Evolutionary conservation across 306 rosid species (phyloP).

Genomic region (Cercis canadensis): DNA sequence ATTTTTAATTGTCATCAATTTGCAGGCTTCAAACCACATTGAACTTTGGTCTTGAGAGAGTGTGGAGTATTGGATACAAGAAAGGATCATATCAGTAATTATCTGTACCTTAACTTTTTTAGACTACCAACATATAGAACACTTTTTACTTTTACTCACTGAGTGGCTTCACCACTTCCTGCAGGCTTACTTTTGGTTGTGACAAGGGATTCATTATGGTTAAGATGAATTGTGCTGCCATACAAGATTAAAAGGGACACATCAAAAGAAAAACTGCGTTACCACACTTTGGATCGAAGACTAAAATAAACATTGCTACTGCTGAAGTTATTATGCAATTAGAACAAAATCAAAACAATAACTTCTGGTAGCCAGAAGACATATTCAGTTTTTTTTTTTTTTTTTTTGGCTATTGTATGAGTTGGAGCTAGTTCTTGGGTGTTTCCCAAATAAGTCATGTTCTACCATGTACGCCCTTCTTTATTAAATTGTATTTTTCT

Average conservation of each 20-base stretch:
- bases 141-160: neutral
- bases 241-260: conserved; percentile 3
- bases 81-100: conserved; percentile 57
- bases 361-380: conserved; percentile 8
- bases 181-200: conserved; percentile 65
- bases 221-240: conserved; percentile 21
- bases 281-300: conserved; percentile 7
- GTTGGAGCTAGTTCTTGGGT: neutral
- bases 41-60: conserved; percentile 59
- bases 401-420: no score
- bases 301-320: neutral
- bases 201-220: conserved; percentile 54
- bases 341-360: neutral
- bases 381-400: no score
- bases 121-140: neutral
- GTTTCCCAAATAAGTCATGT: neutral
- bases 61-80: conserved; percentile 62
- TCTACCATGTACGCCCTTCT: no score
- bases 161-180: conserved; percentile 16
- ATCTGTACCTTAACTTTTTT: conserved; percentile 13
- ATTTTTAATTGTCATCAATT: conserved; percentile 1
- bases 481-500: no score
- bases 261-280: neutral
- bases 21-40: conserved; percentile 52
- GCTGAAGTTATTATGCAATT: neutral